Evolutionary conservation across 768 basidiomycete species (phyloP).

Genomic region (Agaricus blazei): DNA sequence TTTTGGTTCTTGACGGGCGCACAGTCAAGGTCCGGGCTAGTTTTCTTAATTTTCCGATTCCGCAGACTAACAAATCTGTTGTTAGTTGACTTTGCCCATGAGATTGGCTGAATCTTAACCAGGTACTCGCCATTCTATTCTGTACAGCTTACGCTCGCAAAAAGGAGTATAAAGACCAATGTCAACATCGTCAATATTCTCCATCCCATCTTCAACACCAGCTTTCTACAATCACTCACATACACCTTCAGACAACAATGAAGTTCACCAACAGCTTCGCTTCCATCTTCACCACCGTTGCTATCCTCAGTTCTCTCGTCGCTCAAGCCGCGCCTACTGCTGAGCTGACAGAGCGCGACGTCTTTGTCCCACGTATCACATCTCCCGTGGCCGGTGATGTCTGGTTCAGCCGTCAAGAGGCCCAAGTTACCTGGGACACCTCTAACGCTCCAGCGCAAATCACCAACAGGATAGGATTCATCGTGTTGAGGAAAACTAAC

Average conservation of each 20-base stretch:
- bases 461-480: slow-evolving; percentile 38
- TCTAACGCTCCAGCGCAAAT: slow-evolving; percentile 38
- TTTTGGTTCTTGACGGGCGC: no score
- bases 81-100: no score
- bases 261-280: slow-evolving; percentile 5
- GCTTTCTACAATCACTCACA: neutral
- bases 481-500: slow-evolving; percentile 34
- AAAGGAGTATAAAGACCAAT: no score
- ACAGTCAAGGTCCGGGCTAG: no score
- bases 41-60: no score
- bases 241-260: neutral
- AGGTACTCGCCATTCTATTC: no score
- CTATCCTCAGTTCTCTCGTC: slow-evolving; percentile 12
- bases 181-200: no score
- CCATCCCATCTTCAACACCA: no score
- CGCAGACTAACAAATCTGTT: no score
- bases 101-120: no score
- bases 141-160: no score
- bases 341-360: slow-evolving; percentile 31
- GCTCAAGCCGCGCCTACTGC: slow-evolving; percentile 16
- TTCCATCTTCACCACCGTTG: slow-evolving; percentile 9
- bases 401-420: slow-evolving; percentile 36
- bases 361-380: slow-evolving; percentile 40
- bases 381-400: slow-evolving; percentile 29
- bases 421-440: slow-evolving; percentile 43